Evolutionary conservation across 306 rosid genomes (phyloP), one percentile per base, ranked within the genome.

Genomic region (Vachellia pachyceras): DNA sequence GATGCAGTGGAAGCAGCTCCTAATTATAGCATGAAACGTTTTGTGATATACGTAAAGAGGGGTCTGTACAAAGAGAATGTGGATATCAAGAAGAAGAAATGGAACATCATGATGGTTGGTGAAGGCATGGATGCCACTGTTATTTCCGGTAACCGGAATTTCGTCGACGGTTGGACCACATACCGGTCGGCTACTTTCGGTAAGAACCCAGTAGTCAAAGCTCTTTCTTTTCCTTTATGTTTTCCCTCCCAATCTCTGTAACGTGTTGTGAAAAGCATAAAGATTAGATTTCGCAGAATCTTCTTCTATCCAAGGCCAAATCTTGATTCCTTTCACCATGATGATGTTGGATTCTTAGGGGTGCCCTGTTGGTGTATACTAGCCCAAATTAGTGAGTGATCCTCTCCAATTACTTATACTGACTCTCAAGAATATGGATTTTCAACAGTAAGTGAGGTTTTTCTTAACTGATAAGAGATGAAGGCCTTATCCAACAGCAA

Each of bases 31-130:
- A 84, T 88, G 92, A 81, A 70, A 13, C 90, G 99, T 0, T 84
- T 55, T 70, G 96, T 95, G 6, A 89, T 95, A 10, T 76, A 89
- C 78, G 70, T 95, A 0, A n/a, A 92, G 85, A 88, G 13, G 64
- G 99, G 98, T 50, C 72, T 90, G 3, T 95, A 95, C 29, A 36
- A 22, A 0, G 99, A 95, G 80, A 77, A 88, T 7, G 93, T 93
- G 49, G 98, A 93, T 89, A 90, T 95, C 78, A 93, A 92, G 87
- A 92, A 89, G 91, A 95, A 95, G 84, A 93, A 91, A 22, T 95
- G 99, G 98, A 93, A 95, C 55, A 78, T 95, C 39, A 86, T 95
- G 94, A 81, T 95, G 76, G 57, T 93, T 2, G 99, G 99, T 12
- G 99, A 93, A 67, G 98, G 97, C 0, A 92, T 93, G 58, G 83